These are phyloP conservation scores for Trifolium dubium DNA, from an alignment of 306 rosid species.

Conservation along the genomic window DNA sequence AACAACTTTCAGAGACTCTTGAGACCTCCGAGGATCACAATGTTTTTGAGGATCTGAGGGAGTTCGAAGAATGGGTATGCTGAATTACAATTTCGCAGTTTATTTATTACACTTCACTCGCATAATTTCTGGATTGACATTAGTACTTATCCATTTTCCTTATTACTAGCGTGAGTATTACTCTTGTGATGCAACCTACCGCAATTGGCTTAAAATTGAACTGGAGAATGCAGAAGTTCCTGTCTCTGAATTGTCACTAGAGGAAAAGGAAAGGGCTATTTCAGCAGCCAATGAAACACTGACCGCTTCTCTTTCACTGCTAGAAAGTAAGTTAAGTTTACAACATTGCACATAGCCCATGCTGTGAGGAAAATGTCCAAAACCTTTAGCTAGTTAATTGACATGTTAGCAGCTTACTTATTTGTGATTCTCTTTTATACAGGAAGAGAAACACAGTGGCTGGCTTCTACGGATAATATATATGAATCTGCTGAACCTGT, in stretches of 20 bases:
- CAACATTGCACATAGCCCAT: conserved; percentile 17
- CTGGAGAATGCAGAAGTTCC: conserved; percentile 76
- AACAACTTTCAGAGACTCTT: conserved; percentile 76
- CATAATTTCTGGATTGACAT: conserved; percentile 33
- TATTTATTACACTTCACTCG: conserved; percentile 27
- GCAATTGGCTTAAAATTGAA: conserved; percentile 94
- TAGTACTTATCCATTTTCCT: conserved; percentile 12
- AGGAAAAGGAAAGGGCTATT: conserved; percentile 78
- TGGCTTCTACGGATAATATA: conserved; percentile 50
- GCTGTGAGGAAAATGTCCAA: conserved; percentile 25
- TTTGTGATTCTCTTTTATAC: conserved; percentile 39
- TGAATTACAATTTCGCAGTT: conserved; percentile 10
- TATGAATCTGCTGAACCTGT: conserved; percentile 64
- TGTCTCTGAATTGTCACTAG: conserved; percentile 66
- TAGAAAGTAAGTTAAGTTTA: conserved; percentile 69
- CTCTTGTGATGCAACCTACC: conserved; percentile 97
- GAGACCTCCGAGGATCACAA: conserved; percentile 58
- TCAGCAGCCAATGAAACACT: conserved; percentile 82
- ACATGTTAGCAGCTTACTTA: conserved; percentile 26
- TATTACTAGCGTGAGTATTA: conserved; percentile 81
- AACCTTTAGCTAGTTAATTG: conserved; percentile 24
- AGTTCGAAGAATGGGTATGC: conserved; percentile 95
- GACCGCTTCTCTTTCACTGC: conserved; percentile 68
- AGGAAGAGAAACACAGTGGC: conserved; percentile 86
- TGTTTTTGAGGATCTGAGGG: conserved; percentile 76